phyloP scores from a whole-genome alignment of 2,329 filamentous ascomycete genomes.

The Elsinoe fawcettii region DNA sequence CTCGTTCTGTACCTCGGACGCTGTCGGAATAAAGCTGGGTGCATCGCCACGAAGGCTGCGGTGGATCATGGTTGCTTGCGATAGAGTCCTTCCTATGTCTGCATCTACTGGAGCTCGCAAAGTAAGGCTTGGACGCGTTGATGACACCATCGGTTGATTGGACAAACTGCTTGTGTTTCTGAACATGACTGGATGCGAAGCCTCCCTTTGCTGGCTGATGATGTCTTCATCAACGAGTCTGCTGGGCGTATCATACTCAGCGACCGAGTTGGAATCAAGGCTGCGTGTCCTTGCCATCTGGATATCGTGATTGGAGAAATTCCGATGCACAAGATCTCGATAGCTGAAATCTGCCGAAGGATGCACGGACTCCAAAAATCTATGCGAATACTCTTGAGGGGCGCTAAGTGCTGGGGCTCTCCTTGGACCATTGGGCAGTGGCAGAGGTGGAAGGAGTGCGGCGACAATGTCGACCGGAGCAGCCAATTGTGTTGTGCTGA shows the following conservation, averaged over 20 bases:
- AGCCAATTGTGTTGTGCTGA: neutral
- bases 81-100: neutral
- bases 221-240: neutral
- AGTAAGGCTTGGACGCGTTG: neutral
- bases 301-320: neutral
- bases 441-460: neutral
- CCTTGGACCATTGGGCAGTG: neutral
- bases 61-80: conserved; percentile 3
- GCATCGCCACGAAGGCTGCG: conserved; percentile 18
- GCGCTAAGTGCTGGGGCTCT: neutral
- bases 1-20: neutral
- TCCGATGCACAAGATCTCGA: neutral
- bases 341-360: neutral
- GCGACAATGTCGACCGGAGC: neutral
- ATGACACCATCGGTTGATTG: neutral
- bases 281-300: too few relatives aligned
- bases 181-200: neutral
- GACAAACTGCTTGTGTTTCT: neutral
- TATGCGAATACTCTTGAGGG: too few relatives aligned
- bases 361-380: too few relatives aligned
- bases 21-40: conserved; percentile 15
- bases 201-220: neutral
- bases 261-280: too few relatives aligned
- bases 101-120: neutral
- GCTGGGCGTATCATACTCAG: too few relatives aligned